Evolutionary conservation across 1,284 basidiomycete genomes (phyloP), one percentile per base, ranked within the genome.

Genomic region (Clitocybe nebularis): DNA sequence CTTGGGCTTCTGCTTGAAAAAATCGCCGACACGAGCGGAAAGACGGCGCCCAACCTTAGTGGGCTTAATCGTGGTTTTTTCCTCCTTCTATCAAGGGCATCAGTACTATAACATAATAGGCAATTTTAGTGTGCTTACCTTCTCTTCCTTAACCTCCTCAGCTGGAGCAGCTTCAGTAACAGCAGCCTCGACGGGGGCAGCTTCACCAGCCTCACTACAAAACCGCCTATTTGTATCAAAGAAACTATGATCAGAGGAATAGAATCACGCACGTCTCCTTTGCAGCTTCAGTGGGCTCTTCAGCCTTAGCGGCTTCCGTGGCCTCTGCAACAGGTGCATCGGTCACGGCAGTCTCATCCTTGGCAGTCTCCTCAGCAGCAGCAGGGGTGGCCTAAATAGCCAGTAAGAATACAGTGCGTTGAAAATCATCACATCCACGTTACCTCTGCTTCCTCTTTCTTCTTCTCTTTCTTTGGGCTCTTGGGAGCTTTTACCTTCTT

Each of bases 1-100:
- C 65, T 80, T 85, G 57, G 79, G 73, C 75, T 81, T 89, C 50
- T 79, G 57, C 72, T 84, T 89, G 76, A 93, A 89, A 66, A 89
- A 75, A 45, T 84, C 83, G 41, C 74, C 75, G 23, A 90, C 80
- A 22, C 85, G 85, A 22, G 81, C 74, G 33, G 88, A 90, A 49
- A 90, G 66, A 50, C 88, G 85, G 50, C 87, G 85, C 45, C 75
- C 66, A 48, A 88, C 79, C 63, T 89, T 89, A 45, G 64, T 59
- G 29, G 62, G 57, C 62, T 75, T 72, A n/a, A n/a, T n/a, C 43
- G 55, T 63, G 38, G 61, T 57, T 50, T 68, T 63, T 46, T 68
- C 58, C 47, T 71, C 67, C 38, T 70, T 64, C 51, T 74, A 69
- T 56, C 68, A 67, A 51, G 72, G 66, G 45, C 79, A 75, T 56